Percentiles rank a stretch among this genome's conserved stretches.
phyloP scores from a whole-genome alignment of 345 rosid genomes.

The Stellera chamaejasme region DNA sequence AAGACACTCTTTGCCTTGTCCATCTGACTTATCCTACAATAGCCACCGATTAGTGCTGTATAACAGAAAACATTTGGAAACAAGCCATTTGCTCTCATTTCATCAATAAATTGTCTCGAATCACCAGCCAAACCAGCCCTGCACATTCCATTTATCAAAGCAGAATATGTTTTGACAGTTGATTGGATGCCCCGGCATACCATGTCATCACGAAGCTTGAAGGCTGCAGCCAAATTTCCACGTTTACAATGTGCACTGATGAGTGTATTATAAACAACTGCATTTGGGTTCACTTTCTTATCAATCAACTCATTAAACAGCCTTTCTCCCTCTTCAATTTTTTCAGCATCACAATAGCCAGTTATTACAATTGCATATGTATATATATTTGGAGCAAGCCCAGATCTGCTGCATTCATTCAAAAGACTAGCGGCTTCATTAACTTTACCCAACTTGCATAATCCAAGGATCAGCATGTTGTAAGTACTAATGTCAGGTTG shows the following conservation, averaged over 20 bases:
- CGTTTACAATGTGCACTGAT: conserved; percentile 44
- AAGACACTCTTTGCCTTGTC: conserved; percentile 36
- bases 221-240: conserved; percentile 46
- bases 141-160: conserved; percentile 63
- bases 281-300: conserved; percentile 36
- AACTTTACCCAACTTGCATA: conserved; percentile 39
- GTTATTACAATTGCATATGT: conserved; percentile 65
- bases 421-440: conserved; percentile 59
- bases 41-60: conserved; percentile 69
- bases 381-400: conserved; percentile 40
- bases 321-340: conserved; percentile 52
- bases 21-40: conserved; percentile 62
- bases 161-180: conserved; percentile 51
- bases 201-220: conserved; percentile 56
- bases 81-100: conserved; percentile 60
- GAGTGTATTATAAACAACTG: conserved; percentile 50
- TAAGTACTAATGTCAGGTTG: conserved; percentile 54
- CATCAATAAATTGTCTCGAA: conserved; percentile 40
- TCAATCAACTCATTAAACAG: conserved; percentile 45
- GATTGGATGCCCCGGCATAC: conserved; percentile 38
- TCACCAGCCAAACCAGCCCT: conserved; percentile 43
- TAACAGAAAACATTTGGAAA: conserved; percentile 62
- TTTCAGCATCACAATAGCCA: conserved; percentile 65
- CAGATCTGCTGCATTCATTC: conserved; percentile 42
- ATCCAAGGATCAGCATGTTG: conserved; percentile 49